Evolutionary conservation across 2,329 filamentous ascomycete species (phyloP), one percentile per base, ranked within the genome.

Genomic region (Furcasterigmium sp.): DNA sequence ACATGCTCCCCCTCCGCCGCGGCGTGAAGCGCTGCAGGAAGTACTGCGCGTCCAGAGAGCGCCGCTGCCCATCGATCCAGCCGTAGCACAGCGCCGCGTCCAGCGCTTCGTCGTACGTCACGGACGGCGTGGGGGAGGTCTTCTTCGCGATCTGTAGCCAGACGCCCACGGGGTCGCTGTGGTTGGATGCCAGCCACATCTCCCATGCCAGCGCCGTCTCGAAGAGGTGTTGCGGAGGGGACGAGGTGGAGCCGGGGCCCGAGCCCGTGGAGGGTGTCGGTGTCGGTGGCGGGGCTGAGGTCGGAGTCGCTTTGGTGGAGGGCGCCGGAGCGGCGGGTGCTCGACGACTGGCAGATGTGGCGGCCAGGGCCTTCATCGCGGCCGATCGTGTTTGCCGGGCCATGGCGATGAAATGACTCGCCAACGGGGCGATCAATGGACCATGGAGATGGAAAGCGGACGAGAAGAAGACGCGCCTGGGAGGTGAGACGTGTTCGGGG

Each of bases 51-150:
- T 80, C 70, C 37, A 65, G 56, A 3, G 60, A 45, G 15, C 61
- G 62, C 3, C 67, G 67, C 52, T 78, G 76, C 1, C 78, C 76
- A 54, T 83, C 78, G 44, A 82, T 83, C 78, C 79, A 83, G 34
- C 80, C 79, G 52, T 73, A 75, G 55, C 78, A 82, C 7, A 83
- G 64, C 1, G 78, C 77, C 26, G 66, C 59, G 53, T 81, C 73
- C 15, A 82, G 65, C 1, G 78, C 78, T 53, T 80, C 60, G 46
- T 53, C 67, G 54, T 71, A 70, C 14, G 66, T 68, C 13, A 80
- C 58, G 0, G 72, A 72, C 1, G 62, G 48, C n/a, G 66, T 57
- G 4, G 57, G 54, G 2, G 67, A 65, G 17, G 56, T 44, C 45
- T 75, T 78, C 45, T 78, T 78, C 37, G 65, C 64, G 19, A 77